Base-by-base conservation (phyloP, 768 basidiomycete species). In the Psilocybe cyanescens region DNA sequence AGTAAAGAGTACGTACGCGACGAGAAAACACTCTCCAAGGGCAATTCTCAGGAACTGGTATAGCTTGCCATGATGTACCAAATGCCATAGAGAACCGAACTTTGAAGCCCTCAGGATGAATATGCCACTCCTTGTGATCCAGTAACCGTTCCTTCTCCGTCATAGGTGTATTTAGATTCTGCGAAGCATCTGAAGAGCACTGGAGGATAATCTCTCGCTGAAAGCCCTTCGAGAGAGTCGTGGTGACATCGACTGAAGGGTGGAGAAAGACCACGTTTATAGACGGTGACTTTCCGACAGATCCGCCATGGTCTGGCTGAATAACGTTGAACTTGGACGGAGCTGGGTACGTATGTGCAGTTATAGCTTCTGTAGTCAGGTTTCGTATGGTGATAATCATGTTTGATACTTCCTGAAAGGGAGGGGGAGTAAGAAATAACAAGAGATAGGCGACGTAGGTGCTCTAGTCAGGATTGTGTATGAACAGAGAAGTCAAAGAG, bases 21-120 rank as follows among this genome's bases (percentile, higher is more conserved):
- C 76, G 78, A 48, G 79, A 75, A 67, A 86, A 91, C 28, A 90
- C 67, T 39, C 77, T 72, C 88, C 88, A 91, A 2, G 83, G 83
- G 65, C 79, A 85, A 45, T 76, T 76, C 9, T 78, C 74, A 8
- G 76, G 73, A 7, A 81, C 72, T 1, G 68, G 49, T 11, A 88
- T 66, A 29, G 72, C 69, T 63, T 79, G 75, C 85, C 86, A 88
- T n/a, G 70, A 75, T 14, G 79, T 76, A 1, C 75, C 62, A 9
- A 72, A 59, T 14, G 67, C 61, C 62, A 76, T 65, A 31, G 76
- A 74, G 28, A 78, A 48, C 8, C 61, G 65, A 57, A 78, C 66
- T 12, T 66, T 60, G n/a, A 71, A 56, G 8, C 67, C 65, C 53
- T 72, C 68, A 1, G 70, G 66, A 31, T 71, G 54, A n/a, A 72